A percentile compares a stretch with the other conserved stretches of the same genome.
These are phyloP conservation scores for Elongisporangium anandrum DNA, from an alignment of 352 stramenopile species.

Conservation along the genomic window DNA sequence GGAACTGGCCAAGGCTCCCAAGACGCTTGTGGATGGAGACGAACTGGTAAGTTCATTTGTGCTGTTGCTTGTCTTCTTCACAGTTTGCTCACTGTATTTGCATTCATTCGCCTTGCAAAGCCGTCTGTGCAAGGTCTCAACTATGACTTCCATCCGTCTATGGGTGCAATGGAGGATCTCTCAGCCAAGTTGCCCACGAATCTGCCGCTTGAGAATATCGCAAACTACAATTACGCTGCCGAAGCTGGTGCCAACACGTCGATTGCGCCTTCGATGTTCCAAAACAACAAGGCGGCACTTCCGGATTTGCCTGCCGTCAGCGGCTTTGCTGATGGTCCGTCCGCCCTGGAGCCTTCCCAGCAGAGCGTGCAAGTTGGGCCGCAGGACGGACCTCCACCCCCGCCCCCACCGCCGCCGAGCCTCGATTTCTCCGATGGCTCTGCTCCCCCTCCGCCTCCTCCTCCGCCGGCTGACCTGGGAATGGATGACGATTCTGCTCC, in stretches of 20 bases:
- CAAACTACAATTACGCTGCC: slow-evolving; percentile 73
- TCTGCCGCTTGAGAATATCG: slow-evolving; percentile 74
- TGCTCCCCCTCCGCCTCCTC: slow-evolving; percentile 49
- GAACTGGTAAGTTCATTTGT: slow-evolving; percentile 44
- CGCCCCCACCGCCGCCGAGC: slow-evolving; percentile 46
- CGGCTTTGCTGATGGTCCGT: slow-evolving; percentile 61
- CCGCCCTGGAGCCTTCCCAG: slow-evolving; percentile 51
- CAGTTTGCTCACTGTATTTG: no score
- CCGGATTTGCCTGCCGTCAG: slow-evolving; percentile 61
- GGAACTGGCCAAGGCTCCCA: slow-evolving; percentile 69
- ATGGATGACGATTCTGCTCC: slow-evolving; percentile 42
- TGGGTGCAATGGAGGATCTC: slow-evolving; percentile 60
- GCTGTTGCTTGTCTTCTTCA: neutral
- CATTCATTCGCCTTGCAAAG: slow-evolving; percentile 15
- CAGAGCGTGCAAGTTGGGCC: slow-evolving; percentile 62
- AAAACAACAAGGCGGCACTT: slow-evolving; percentile 54
- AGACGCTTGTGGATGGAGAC: slow-evolving; percentile 78
- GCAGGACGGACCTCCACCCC: slow-evolving; percentile 54
- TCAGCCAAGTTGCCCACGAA: slow-evolving; percentile 77
- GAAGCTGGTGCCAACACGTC: slow-evolving; percentile 41
- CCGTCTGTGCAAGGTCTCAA: slow-evolving; percentile 64
- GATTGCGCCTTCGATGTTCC: slow-evolving; percentile 82
- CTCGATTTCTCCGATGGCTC: slow-evolving; percentile 47
- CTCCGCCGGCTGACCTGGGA: slow-evolving; percentile 29
- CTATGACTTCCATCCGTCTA: slow-evolving; percentile 74